phyloP scores from a whole-genome alignment of 495 filamentous ascomycete genomes.

The Aeminium ludgeri region DNA sequence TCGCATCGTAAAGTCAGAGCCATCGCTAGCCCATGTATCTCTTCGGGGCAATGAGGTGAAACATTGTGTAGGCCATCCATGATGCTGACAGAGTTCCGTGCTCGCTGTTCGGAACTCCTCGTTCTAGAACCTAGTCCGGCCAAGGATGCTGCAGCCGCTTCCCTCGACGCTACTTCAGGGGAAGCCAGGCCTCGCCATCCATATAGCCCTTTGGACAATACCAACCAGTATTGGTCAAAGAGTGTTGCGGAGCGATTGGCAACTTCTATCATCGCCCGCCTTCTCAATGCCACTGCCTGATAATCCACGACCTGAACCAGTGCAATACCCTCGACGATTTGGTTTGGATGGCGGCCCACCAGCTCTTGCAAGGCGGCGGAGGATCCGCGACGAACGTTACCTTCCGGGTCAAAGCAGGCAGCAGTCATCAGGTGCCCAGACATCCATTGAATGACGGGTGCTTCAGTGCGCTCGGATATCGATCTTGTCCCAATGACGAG shows the following conservation, averaged over 20 bases:
- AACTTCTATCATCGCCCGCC: slow-evolving; percentile 62
- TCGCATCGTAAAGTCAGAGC: slow-evolving; percentile 13
- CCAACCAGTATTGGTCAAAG: slow-evolving; percentile 48
- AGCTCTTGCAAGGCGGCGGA: slow-evolving; percentile 91
- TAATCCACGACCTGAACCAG: slow-evolving; percentile 86
- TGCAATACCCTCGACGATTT: slow-evolving; percentile 58
- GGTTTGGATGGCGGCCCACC: slow-evolving; percentile 80
- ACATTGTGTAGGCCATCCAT: slow-evolving; percentile 12
- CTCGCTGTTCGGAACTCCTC: too few relatives aligned
- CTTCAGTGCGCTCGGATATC: too few relatives aligned
- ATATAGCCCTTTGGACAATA: slow-evolving; percentile 52
- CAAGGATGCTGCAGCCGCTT: slow-evolving; percentile 39
- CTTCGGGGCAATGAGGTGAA: too few relatives aligned
- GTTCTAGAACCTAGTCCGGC: slow-evolving; percentile 48
- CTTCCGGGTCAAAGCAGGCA: slow-evolving; percentile 73
- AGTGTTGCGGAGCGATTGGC: slow-evolving; percentile 48
- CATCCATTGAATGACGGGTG: slow-evolving; percentile 53
- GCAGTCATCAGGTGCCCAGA: slow-evolving; percentile 64
- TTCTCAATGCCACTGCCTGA: slow-evolving; percentile 74
- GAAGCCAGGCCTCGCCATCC: slow-evolving; percentile 77
- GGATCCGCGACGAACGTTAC: slow-evolving; percentile 80
- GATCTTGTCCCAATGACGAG: slow-evolving; percentile 39
- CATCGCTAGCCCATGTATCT: slow-evolving; percentile 21
- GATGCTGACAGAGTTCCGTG: too few relatives aligned
- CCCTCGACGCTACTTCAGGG: slow-evolving; percentile 51